These are phyloP conservation scores for Prosopis cineraria DNA, from an alignment of 306 rosid species.

Conservation along the genomic window DNA sequence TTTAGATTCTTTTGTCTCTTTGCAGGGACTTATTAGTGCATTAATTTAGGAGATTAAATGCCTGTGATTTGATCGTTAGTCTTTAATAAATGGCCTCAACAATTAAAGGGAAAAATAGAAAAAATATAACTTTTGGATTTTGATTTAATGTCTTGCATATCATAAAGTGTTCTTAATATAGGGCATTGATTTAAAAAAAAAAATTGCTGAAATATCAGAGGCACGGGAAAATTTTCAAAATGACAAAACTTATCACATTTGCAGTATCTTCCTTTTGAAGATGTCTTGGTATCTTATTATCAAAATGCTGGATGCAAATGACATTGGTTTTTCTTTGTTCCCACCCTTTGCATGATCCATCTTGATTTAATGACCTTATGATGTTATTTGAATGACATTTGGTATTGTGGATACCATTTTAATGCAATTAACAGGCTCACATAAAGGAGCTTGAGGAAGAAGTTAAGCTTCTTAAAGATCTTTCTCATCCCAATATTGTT, in stretches of 20 bases:
- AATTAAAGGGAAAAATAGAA: neutral
- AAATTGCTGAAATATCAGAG: neutral
- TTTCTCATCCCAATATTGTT: conserved; percentile 93
- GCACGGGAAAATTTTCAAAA: neutral
- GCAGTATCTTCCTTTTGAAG: neutral
- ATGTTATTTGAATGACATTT: conserved; percentile 19
- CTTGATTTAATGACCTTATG: conserved; percentile 13
- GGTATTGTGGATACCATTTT: conserved; percentile 29
- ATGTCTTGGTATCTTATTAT: neutral
- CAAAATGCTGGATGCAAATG: neutral
- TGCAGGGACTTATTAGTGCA: neutral
- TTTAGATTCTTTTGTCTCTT: neutral
- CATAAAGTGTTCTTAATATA: neutral
- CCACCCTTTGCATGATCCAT: neutral
- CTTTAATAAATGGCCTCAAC: neutral
- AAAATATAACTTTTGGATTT: conserved; percentile 4
- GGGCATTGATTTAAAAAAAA: neutral
- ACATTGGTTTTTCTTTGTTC: neutral
- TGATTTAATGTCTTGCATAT: neutral
- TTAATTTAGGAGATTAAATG: neutral
- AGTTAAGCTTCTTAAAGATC: conserved; percentile 95
- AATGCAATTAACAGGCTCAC: conserved; percentile 67
- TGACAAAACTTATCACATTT: neutral
- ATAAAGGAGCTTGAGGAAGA: conserved; percentile 98
- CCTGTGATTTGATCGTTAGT: conserved; percentile 2